Evolutionary conservation across 495 filamentous ascomycete genomes (phyloP), one percentile per base, ranked within the genome.

Genomic region (Penicillium cinerascens): DNA sequence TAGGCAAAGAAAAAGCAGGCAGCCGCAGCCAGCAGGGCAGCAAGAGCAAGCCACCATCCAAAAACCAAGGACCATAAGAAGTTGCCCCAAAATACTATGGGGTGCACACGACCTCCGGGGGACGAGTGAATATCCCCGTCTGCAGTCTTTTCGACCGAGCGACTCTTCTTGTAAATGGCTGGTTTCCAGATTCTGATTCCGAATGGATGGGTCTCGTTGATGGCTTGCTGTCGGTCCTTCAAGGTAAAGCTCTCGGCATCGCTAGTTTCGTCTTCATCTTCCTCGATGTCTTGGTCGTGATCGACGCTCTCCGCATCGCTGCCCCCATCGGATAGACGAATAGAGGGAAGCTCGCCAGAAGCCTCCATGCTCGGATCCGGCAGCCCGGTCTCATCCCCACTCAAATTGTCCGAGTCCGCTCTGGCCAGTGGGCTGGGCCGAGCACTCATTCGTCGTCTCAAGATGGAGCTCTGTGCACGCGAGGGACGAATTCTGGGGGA

Each of bases 171-270:
- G 79, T 99, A 99, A 36, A 99, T 66, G 0, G 93, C 93, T 17
- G 93, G 93, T 69, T 99, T 99, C 93, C 93, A 99, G 27, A 99
- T 87, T 54, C 93, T 86, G 63, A 99, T 97, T 69, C 93, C 93
- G 59, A 99, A 99, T 0, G 93, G 93, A 75, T 99, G 93, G 0
- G 93, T 99, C 68, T 96, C 86, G 71, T 99, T 99, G 72, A 99
- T 99, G 44, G 93, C 93, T 68, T 96, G 86, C 71, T 99, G 93
- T 35, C 92, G 86, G 65, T 97, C 93, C 72, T 95, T 95, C 38
- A 84, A 67, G 3, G 81, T 84, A 58, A 84, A 84, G 68, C 89
- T 93, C 64, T 88, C 91, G 6, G 87, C 85, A 55, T 91, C 89
- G 62, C 88, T 91, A 23, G 83, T 54, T 40, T 80, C 79, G 13